A percentile compares a stretch with the other conserved stretches of the same genome.
Evolutionary conservation across 2,329 filamentous ascomycete genomes (phyloP).

Genomic region (Colletotrichum chlorophyti): DNA sequence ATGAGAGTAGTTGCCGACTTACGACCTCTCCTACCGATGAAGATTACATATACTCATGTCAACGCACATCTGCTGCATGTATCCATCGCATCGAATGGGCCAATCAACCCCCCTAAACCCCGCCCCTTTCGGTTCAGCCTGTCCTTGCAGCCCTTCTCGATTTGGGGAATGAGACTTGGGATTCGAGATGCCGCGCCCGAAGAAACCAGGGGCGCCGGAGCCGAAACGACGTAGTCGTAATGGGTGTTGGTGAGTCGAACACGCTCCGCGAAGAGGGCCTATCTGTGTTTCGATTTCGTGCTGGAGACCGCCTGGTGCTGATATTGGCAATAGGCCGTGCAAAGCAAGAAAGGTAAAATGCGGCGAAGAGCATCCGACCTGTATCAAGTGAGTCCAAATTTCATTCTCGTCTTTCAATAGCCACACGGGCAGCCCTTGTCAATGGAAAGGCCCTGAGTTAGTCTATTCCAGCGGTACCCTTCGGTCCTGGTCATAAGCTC

Average conservation of each 20-base stretch:
- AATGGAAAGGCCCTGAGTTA: too few species aligned
- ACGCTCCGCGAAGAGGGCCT: background rate
- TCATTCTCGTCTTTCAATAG: constrained; percentile 6
- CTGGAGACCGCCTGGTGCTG: background rate
- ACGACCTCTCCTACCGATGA: background rate
- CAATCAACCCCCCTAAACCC: constrained; percentile 24
- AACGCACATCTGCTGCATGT: constrained; percentile 15
- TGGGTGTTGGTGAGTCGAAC: constrained; percentile 49
- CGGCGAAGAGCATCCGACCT: constrained; percentile 77
- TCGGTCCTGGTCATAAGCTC: too few species aligned
- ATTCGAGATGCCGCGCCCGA: constrained; percentile 48
- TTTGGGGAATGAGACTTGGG: constrained; percentile 11
- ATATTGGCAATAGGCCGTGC: constrained; percentile 69
- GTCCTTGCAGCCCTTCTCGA: background rate
- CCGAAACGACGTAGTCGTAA: constrained; percentile 53
- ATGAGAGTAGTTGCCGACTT: too few species aligned
- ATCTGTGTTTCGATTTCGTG: background rate
- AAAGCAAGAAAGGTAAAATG: constrained; percentile 79
- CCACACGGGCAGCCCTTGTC: too few species aligned
- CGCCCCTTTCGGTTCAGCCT: constrained; percentile 19
- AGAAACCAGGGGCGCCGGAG: constrained; percentile 49
- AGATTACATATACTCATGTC: constrained; percentile 1
- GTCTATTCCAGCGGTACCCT: too few species aligned
- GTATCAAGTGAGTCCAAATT: constrained; percentile 60
- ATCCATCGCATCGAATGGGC: constrained; percentile 19